Base-by-base conservation (phyloP, 306 rosid genomes). In the Prinsepia uniflora region DNA sequence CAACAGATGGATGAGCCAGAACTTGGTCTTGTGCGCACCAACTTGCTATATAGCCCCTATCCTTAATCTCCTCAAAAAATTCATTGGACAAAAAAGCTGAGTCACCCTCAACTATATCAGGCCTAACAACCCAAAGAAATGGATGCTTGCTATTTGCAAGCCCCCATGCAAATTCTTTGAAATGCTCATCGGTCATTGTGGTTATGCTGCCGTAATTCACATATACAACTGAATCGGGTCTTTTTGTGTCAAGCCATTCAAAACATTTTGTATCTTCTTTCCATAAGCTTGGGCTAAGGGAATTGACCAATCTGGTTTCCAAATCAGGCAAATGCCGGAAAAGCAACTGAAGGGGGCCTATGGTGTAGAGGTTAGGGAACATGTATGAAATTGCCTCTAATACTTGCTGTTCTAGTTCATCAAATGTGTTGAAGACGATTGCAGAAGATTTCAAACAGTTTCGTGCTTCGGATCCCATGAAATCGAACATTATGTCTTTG, bases 141-240 rank as follows among this genome's bases (percentile, higher is more conserved):
- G 77, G 76, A 19, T 62, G 74, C 30, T 79, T 70, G 66, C 81
- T 81, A 22, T 77, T 80, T 39, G 87, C 87, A 5, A 80, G 78
- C 6, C 87, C 87, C 87, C 84, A 78, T 10, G 86, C 84, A 71
- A 86, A 76, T 46, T 83, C 87, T 43, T 15, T 76, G 12, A 86
- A 30, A 14, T 69, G 65, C 43, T 77, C 62, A 10, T 83, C 71
- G 5, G 82, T 72, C 73, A 83, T 83, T 14, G 65, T 68, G 0
- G 84, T 73, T 42, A 82, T 1, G 15, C 85, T 76, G 0, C 85
- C 85, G 68, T 78, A 83, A 42, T 77, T 86, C 6, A 83, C 76
- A 6, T 85, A 85, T 22, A 80, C 71, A 30, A 82, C 87, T 2
- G 82, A 85, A 5, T 71, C 49, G 10, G 79, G 65, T 50, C 79